phyloP scores from a whole-genome alignment of 2,329 filamentous ascomycete species.

The Aspergillus intermedius region DNA sequence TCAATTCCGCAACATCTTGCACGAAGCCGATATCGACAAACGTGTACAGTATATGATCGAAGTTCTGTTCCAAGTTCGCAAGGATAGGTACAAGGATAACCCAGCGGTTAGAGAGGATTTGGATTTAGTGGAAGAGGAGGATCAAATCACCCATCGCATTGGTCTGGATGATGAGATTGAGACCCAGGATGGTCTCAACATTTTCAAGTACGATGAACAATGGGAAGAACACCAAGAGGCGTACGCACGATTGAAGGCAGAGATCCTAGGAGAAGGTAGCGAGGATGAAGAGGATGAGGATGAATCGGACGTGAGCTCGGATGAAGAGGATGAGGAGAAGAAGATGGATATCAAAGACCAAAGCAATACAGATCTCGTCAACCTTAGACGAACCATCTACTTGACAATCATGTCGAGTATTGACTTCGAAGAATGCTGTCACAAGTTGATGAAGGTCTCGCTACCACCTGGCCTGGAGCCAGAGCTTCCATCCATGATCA shows the following conservation, averaged over 20 bases:
- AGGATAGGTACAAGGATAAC: constrained; percentile 95
- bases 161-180: constrained; percentile 78
- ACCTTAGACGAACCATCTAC: constrained; percentile 88
- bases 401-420: constrained; percentile 95
- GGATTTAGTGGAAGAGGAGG: constrained; percentile 93
- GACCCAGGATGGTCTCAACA: constrained; percentile 79
- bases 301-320: constrained; percentile 55
- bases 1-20: constrained; percentile 88
- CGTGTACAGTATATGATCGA: constrained; percentile 99
- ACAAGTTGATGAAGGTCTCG: constrained; percentile 93
- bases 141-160: constrained; percentile 87
- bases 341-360: constrained; percentile 96
- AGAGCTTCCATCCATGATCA: constrained; percentile 91
- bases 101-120: constrained; percentile 85
- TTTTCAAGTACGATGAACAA: constrained; percentile 88
- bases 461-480: constrained; percentile 79
- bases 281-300: constrained; percentile 67
- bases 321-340: constrained; percentile 69
- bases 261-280: constrained; percentile 90
- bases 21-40: constrained; percentile 96
- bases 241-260: constrained; percentile 83
- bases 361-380: constrained; percentile 91
- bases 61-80: constrained; percentile 90
- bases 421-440: constrained; percentile 91
- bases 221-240: constrained; percentile 88